Conservation (phyloP, 2,329 filamentous ascomycete genomes). For the Aspergillus brasiliensis region DNA sequence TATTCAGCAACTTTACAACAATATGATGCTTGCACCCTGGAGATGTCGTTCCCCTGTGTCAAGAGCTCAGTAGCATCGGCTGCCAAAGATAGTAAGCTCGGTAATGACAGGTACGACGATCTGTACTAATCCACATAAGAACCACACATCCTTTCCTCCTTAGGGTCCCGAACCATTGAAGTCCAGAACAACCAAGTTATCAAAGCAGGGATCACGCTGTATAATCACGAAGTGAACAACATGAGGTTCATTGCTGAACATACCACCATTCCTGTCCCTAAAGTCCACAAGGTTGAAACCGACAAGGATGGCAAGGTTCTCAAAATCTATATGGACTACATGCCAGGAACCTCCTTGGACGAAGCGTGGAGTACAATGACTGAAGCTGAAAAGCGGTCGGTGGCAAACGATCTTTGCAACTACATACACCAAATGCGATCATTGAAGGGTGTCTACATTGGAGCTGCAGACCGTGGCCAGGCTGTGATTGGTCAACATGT, state of each 20-base stretch:
- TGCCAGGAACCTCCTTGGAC: conserved; percentile 22
- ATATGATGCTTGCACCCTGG: too few species aligned
- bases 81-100: not conserved
- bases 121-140: not conserved
- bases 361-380: conserved; percentile 19
- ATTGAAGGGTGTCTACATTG: conserved; percentile 22
- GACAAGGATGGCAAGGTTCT: conserved; percentile 10
- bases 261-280: conserved; percentile 19
- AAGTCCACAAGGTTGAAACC: conserved; percentile 12
- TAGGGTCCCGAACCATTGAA: not conserved
- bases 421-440: conserved; percentile 19
- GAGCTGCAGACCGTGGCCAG: conserved; percentile 18
- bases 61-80: not conserved
- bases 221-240: conserved; percentile 13
- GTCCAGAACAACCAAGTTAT: not conserved
- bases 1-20: too few species aligned
- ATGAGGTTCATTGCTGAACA: conserved; percentile 16
- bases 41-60: not conserved
- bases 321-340: conserved; percentile 23
- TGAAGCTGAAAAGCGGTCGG: conserved; percentile 15
- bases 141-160: not conserved
- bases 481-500: conserved; percentile 19
- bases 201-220: not conserved
- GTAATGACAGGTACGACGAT: not conserved
- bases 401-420: conserved; percentile 19